These are phyloP conservation scores for Helicocarpus griseus DNA, from an alignment of 2,329 filamentous ascomycete genomes.

Conservation along the genomic window DNA sequence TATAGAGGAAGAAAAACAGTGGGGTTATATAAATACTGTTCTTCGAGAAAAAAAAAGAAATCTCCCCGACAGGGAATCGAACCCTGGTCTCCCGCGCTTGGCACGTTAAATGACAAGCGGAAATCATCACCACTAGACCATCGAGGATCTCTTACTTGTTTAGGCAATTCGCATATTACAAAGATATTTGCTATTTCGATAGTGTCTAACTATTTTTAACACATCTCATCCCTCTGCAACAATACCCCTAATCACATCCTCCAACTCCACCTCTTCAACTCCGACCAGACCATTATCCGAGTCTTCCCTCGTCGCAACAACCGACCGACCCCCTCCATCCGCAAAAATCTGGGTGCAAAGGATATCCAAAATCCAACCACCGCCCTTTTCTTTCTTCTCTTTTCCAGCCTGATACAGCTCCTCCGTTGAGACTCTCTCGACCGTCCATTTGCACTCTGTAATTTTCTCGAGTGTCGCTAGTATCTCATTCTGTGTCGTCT, in stretches of 20 bases:
- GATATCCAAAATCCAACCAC: slow-evolving; percentile 1
- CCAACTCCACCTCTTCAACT: neutral
- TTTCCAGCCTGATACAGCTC: slow-evolving; percentile 3
- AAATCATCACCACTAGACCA: slow-evolving; percentile 1
- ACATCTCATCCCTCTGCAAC: neutral
- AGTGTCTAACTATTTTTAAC: neutral
- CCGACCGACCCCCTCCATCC: neutral
- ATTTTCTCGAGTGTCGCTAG: slow-evolving; percentile 9
- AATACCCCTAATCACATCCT: slow-evolving; percentile 1
- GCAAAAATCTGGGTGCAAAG: slow-evolving; percentile 1
- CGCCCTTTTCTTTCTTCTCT: neutral
- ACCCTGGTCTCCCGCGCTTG: neutral
- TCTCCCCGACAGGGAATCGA: neutral
- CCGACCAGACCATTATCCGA: slow-evolving; percentile 1
- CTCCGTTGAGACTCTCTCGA: slow-evolving; percentile 8
- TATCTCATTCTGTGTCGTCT: slow-evolving; percentile 8
- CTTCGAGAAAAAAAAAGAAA: no score
- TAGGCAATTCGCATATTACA: neutral
- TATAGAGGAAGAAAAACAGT: neutral
- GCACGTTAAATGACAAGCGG: neutral
- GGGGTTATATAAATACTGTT: neutral
- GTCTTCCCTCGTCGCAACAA: neutral
- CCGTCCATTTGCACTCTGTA: slow-evolving; percentile 8
- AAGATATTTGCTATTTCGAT: neutral
- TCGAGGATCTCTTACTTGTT: neutral